Evolutionary conservation across 1,284 basidiomycete species (phyloP), one percentile per base, ranked within the genome.

Genomic region (Fomitopsis betulina): DNA sequence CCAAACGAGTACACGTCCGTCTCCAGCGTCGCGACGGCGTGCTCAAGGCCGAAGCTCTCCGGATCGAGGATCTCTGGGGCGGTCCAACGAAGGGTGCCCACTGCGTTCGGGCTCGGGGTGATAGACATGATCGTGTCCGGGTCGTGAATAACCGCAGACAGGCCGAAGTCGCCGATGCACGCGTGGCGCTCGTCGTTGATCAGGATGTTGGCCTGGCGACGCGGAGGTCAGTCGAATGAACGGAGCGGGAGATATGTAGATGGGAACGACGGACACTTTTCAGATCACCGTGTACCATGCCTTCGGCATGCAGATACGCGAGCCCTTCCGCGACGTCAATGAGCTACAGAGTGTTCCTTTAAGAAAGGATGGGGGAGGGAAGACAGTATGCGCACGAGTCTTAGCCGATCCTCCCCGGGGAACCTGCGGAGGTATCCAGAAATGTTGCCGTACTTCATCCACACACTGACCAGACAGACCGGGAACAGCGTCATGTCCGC

Each of bases 191-290:
- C 42, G 19, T 58, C 50, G 32, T 59, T 43, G 30, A 57, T 37
- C 7, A 60, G 47, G n/a, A 62, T 60, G 58, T 62, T 62, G 13
- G 55, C 54, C 58, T 53, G 33, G 15, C 23, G 19, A 33, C 7
- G 33, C n/a, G 12, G 23, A 8, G 12, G 19, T 49, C 55, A 53
- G 13, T 25, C 15, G 39, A n/a, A 21, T 8, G 30, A 25, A 37
- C 33, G 40, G 37, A 37, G 49, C 30, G 40, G 27, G 51, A 21
- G 19, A 19, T 27, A 17, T 30, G 27, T 17, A 17, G 17, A 50
- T 17, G 12, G 21, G 19, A 43, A 13, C 42, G 12, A 37, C 54
- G 39, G 12, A 56, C 55, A 37, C 55, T 25, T 50, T 50, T 56
- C 15, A 56, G 55, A 21, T 56, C 55, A 15, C 55, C 55, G 35